A percentile compares a stretch with the other conserved stretches of the same genome.
phyloP scores from a whole-genome alignment of 768 basidiomycete genomes.

The Tulasnella sp. region DNA sequence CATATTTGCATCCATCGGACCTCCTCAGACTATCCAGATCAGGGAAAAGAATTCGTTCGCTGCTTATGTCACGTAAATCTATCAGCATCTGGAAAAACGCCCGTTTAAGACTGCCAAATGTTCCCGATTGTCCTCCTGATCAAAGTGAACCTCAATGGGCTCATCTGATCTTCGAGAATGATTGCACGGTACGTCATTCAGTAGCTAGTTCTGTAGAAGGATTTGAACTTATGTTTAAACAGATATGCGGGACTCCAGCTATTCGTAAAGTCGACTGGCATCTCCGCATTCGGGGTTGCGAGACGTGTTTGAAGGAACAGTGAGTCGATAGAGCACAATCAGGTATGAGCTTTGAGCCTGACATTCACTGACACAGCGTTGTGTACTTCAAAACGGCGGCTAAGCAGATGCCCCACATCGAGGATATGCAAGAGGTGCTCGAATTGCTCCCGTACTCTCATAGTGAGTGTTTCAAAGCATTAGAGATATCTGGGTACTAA shows the following conservation, averaged over 20 bases:
- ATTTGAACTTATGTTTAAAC: neutral
- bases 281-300: neutral
- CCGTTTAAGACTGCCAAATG: neutral
- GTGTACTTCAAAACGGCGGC: neutral
- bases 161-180: neutral
- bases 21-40: too few species aligned
- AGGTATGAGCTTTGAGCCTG: neutral
- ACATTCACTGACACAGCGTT: neutral
- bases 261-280: neutral
- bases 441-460: neutral
- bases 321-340: neutral
- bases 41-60: too few species aligned
- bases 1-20: too few species aligned
- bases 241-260: neutral
- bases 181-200: neutral
- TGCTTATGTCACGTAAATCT: too few species aligned
- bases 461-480: neutral
- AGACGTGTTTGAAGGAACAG: neutral
- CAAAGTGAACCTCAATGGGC: conserved; percentile 13
- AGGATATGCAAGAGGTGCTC: neutral
- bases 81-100: neutral
- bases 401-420: neutral
- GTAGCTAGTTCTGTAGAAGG: neutral
- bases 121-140: conserved; percentile 1
- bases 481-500: neutral